phyloP scores from a whole-genome alignment of 2,329 filamentous ascomycete genomes.

The Leptographium radiaticola region DNA sequence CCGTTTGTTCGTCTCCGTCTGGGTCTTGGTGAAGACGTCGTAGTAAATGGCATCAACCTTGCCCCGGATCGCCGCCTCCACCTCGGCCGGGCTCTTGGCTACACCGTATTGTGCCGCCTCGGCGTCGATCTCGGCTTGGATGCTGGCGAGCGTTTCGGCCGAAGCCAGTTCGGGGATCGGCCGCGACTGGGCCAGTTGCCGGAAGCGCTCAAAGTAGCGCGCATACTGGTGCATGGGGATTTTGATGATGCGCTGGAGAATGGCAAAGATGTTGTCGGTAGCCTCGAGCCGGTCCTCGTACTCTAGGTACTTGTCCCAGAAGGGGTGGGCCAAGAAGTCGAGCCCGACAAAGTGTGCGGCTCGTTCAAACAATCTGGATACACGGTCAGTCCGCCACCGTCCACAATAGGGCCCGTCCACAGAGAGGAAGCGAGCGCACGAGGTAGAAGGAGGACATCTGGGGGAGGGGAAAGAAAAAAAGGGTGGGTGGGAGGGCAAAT shows the following conservation, averaged over 20 bases:
- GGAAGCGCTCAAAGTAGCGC: conserved; percentile 86
- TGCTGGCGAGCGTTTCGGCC: conserved; percentile 51
- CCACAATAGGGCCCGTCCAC: neutral
- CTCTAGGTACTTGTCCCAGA: conserved; percentile 98
- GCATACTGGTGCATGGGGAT: conserved; percentile 95
- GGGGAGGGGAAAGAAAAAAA: neutral
- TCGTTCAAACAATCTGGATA: conserved; percentile 81
- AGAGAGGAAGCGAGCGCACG: conserved; percentile 8
- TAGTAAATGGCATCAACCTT: conserved; percentile 73
- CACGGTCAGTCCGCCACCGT: conserved; percentile 14
- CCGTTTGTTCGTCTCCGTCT: conserved; percentile 78
- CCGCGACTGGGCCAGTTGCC: conserved; percentile 57
- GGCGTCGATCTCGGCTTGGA: conserved; percentile 58
- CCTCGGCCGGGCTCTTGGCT: conserved; percentile 53
- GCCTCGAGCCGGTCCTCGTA: conserved; percentile 87
- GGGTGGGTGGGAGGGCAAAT: conserved; percentile 43
- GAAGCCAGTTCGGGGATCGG: conserved; percentile 63
- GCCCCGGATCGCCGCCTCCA: conserved; percentile 69
- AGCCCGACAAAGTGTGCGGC: conserved; percentile 74
- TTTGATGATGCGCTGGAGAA: conserved; percentile 69
- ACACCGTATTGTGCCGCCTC: conserved; percentile 42
- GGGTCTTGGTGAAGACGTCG: conserved; percentile 67
- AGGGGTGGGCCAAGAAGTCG: conserved; percentile 87
- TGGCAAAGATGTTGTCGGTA: conserved; percentile 71
- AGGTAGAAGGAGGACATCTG: conserved; percentile 8